Base-by-base conservation (phyloP, 148 eudicot species). In the Gaultheria prostrata region DNA sequence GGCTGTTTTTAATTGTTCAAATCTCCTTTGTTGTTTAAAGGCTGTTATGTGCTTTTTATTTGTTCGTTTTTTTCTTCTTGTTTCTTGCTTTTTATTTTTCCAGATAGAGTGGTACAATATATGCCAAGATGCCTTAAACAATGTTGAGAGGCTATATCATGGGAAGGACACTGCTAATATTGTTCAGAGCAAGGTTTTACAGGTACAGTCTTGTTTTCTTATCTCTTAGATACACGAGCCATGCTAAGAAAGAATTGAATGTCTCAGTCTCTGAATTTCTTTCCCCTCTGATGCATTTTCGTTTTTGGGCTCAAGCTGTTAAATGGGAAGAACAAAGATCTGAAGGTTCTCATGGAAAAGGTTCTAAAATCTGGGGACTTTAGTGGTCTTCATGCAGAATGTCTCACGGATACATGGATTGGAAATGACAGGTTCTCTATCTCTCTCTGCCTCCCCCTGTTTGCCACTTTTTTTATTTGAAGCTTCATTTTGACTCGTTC, bases 341-440 rank as follows among this genome's bases (percentile, higher is more conserved):
- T 91, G 89, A 94, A 92, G 90, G 83, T 90, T 79, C 75, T 88
- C 61, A 85, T 90, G 85, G 88, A 85, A 76, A 92, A 92, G 87
- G 94, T 85, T 84, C 87, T 95, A 39, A 93, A 94, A 85, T 88
- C 93, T 89, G 94, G 93, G 79, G 93, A 94, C 78, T 85, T 92
- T 50, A 89, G 88, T 84, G 91, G 92, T 75, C 82, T 92, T 82
- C 95, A 91, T 90, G 90, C 90, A 78, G 98, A 95, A 79, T 95
- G 98, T 86, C 94, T 95, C 77, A 95, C 98, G 8, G 98, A 95
- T 89, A 91, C 98, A 80, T 95, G 95, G 97, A 95, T 94, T 77
- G 98, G 97, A 84, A 94, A 92, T 81, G 87, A 93, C 86, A 95
- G 98, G 98, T 95, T 84, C 49, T 48, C 20, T 75, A 69, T 54